Evolutionary conservation across 352 stramenopile genomes (phyloP), one percentile per base, ranked within the genome.

Genomic region (Phytophthora pseudosyringae): DNA sequence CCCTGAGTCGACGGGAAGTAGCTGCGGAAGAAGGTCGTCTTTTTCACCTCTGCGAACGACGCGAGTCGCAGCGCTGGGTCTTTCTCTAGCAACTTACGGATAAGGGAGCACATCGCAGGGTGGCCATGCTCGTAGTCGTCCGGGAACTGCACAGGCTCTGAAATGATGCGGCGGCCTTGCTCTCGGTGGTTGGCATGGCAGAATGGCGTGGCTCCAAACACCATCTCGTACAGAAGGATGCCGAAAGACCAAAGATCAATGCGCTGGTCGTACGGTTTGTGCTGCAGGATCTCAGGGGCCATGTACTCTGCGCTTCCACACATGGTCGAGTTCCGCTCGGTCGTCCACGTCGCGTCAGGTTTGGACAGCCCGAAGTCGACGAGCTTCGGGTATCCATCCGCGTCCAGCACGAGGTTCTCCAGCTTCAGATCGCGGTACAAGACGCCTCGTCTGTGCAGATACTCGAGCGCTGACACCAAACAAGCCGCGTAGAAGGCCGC

Each of bases 401-500:
- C 55, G 67, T 97, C 85, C 28, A 97, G 65, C 59, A 97, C 78
- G 25, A 97, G 67, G 67, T 97, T 96, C 59, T 97, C 89, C 26
- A 94, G 76, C 72, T 97, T 97, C 15, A 97, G 68, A 47, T 97
- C 89, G 9, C 89, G 82, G 71, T 95, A 97, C 40, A 92, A 67
- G 41, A 94, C 63, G 28, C 79, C 66, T 59, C 61, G 52, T 13
- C 52, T 58, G 59, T 94, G 86, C 44, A 95, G 36, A 69, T 87
- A 90, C 41, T 97, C 82, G 31, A 99, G 91, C 10, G 96, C 96
- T 5, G 93, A 75, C 18, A 95, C 81, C 29, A 99, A 90, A 71
- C 98, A 97, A 1, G 95, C 95, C 1, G 92, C 81, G 74, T 99
- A 99, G 75, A 99, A 99, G 10, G 80, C 81, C 2, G 87, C 90